Base-by-base conservation (phyloP, 225 moss, liverwort and hornwort genomes). In the Sphagnum contortum region DNA sequence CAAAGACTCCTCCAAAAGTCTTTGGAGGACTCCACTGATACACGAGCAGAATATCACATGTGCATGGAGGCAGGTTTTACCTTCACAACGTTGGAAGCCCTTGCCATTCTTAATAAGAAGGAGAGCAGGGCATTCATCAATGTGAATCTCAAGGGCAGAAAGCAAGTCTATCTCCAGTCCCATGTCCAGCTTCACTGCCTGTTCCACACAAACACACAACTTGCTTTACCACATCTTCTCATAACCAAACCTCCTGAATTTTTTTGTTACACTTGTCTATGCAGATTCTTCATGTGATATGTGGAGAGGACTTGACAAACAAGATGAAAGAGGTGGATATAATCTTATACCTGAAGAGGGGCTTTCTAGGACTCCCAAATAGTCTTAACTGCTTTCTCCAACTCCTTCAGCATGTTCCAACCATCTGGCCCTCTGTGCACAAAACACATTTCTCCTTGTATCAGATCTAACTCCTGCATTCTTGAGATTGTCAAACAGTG, bases 101-200 rank as follows among this genome's bases (percentile, higher is more conserved):
- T 87, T 87, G 50, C 87, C 87, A 72, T 80, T 79, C 68, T 87
- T 87, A 52, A 87, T 74, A 44, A 87, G 72, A 47, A 87, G 61
- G 12, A 87, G 60, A 53, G 77, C 83, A 6, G 87, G 87, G 50
- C 83, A 83, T 7, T 78, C 70, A 57, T 87, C 78, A 48, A 65
- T 66, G 69, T 59, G 44, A 51, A 87, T 72, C 55, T 63, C 69
- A 64, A 87, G 58, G 14, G 87, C 83, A 45, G 83, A 65, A 8
- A 71, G 83, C n/a, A 87, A 57, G 58, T 87, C 87, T 0, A 80
- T 62, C 72, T 87, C 83, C 74, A 83, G 66, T 45, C 83, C 87
- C 29, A 80, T 50, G 60, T 87, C 87, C 73, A 87, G 69, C 68
- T 87, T 87, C 69, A 87, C 76, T 62, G 80, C 87, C 87, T 87